Evolutionary conservation across 345 rosid species (phyloP).

Genomic region (Salix viminalis): DNA sequence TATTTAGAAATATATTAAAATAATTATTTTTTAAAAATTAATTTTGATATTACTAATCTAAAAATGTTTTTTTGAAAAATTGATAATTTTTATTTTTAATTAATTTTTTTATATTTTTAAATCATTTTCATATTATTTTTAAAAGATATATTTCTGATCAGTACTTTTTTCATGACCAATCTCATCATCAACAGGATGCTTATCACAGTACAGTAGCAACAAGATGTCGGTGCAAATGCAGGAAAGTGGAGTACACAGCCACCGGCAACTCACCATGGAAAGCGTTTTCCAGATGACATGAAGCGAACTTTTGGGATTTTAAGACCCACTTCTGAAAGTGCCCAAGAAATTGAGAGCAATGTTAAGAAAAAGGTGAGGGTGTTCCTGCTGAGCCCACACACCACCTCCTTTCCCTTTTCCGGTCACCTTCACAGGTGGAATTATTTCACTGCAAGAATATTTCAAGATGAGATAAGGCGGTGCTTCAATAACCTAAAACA

Average conservation of each 20-base stretch:
- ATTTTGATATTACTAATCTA: too few relatives aligned
- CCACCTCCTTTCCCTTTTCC: not conserved
- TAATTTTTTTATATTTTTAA: too few relatives aligned
- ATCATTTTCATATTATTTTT: too few relatives aligned
- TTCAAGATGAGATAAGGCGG: not conserved
- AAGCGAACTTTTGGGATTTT: not conserved
- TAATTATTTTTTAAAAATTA: too few relatives aligned
- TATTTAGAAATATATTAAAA: too few relatives aligned
- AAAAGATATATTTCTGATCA: too few relatives aligned
- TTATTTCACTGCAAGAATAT: not conserved
- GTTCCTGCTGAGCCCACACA: not conserved
- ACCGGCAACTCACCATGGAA: not conserved
- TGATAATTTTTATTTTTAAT: too few relatives aligned
- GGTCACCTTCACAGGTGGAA: slow-evolving; percentile 10
- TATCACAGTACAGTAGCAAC: not conserved
- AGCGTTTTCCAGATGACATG: too few relatives aligned
- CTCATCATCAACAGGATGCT: not conserved
- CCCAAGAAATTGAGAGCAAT: not conserved
- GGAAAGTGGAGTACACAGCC: not conserved
- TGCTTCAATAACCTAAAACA: not conserved
- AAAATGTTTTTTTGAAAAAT: too few relatives aligned
- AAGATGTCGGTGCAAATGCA: not conserved
- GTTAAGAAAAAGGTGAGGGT: not conserved
- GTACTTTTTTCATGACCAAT: too few relatives aligned
- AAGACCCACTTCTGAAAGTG: not conserved